Base-by-base conservation (phyloP, 352 stramenopile species). In the Pythium brassicae region DNA sequence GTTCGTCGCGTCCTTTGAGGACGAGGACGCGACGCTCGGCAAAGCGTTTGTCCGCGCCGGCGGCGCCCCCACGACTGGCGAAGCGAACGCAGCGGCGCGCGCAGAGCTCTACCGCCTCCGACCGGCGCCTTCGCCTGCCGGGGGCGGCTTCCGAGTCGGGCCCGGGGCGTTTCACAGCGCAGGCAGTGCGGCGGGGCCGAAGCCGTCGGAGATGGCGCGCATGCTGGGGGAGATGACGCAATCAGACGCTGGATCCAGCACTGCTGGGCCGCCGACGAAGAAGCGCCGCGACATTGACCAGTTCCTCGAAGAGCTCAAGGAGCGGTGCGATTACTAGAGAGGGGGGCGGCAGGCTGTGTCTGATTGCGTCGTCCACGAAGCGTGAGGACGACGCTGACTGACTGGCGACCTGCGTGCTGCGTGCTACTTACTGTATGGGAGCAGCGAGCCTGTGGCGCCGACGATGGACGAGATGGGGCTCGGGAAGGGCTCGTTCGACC, bases 301-400 rank as follows among this genome's bases (percentile, higher is more conserved):
- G 39, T 92, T 96, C 53, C 62, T 97, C 17, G 83, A 96, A 35
- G 89, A 96, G 59, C 92, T 96, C 64, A 97, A 95, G 68, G 72
- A 85, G 53, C 65, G 71, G 71, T 78, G 66, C 47, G 15, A 19
- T 49, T 46, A 9, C n/a, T n/a, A n/a, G n/a, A n/a, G n/a, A n/a
- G n/a, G n/a, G n/a, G n/a, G n/a, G n/a, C n/a, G n/a, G n/a, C n/a
- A n/a, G n/a, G n/a, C n/a, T n/a, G n/a, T n/a, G n/a, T n/a, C n/a
- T n/a, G n/a, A n/a, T n/a, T n/a, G 10, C 4, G 9, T 53, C 19
- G 20, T 45, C 9, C 44, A 52, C 5, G 7, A 9, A 52, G n/a
- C n/a, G n/a, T 50, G 11, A 22, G 14, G 23, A 23, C 14, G 32
- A 20, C 23, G 14, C 39, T 27, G 49, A 34, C n/a, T 47, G 10